These are phyloP conservation scores for Poa annua DNA, from an alignment of 176 grass and related monocot species.

Conservation along the genomic window DNA sequence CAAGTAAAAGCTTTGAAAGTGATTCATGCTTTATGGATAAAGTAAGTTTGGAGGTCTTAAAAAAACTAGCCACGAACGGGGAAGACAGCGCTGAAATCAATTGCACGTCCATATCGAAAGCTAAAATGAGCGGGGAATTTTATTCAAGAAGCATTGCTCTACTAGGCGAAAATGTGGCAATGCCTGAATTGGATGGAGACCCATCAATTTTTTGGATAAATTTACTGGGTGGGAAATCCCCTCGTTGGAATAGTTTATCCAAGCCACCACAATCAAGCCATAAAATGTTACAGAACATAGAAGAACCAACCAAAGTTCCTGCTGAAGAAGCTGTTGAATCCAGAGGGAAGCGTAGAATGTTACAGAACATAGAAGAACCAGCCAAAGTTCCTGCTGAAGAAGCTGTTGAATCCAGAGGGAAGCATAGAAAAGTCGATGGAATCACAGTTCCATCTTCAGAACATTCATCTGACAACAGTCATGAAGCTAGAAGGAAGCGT, in stretches of 20 bases:
- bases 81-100: constrained; percentile 25
- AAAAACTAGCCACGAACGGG: constrained; percentile 37
- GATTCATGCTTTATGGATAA: constrained; percentile 42
- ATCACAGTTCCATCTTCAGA: constrained; percentile 41
- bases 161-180: constrained; percentile 63
- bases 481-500: constrained; percentile 50
- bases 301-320: constrained; percentile 33
- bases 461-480: constrained; percentile 36
- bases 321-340: constrained; percentile 43
- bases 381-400: constrained; percentile 42
- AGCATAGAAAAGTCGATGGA: constrained; percentile 34
- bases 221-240: constrained; percentile 64
- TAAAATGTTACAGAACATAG: constrained; percentile 48
- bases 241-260: constrained; percentile 48
- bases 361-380: constrained; percentile 47
- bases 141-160: constrained; percentile 76
- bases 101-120: constrained; percentile 46
- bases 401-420: neutral
- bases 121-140: constrained; percentile 55
- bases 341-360: constrained; percentile 6
- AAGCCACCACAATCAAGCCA: constrained; percentile 48
- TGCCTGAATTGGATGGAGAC: constrained; percentile 58
- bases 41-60: constrained; percentile 59
- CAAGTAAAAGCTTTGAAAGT: constrained; percentile 41
- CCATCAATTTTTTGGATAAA: constrained; percentile 66